A percentile compares a stretch with the other conserved stretches of the same genome.
These are phyloP conservation scores for Sphaerulina populicola DNA, from an alignment of 2,329 filamentous ascomycete species.

Conservation along the genomic window DNA sequence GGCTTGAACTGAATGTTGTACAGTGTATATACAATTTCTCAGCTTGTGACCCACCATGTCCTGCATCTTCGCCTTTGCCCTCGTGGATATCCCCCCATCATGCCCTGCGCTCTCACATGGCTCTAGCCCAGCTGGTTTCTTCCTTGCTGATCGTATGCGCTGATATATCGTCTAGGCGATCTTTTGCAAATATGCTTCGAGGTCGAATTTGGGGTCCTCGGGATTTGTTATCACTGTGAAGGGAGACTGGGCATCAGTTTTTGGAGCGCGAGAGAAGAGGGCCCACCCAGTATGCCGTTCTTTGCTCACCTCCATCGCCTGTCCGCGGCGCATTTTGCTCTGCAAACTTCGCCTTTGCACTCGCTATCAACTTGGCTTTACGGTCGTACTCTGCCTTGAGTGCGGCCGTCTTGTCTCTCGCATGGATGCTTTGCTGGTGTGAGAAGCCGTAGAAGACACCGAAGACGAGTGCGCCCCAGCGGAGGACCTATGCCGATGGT, in stretches of 20 bases:
- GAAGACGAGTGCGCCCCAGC: constrained; percentile 86
- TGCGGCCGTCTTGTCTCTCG: constrained; percentile 60
- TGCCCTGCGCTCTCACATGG: background rate
- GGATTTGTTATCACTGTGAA: constrained; percentile 62
- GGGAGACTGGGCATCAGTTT: constrained; percentile 6
- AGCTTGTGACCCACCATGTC: background rate
- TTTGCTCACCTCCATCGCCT: constrained; percentile 29
- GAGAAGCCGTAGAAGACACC: constrained; percentile 93
- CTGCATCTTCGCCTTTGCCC: background rate
- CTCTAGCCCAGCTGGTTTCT: background rate
- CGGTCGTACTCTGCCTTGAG: constrained; percentile 77
- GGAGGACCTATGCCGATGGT: constrained; percentile 63
- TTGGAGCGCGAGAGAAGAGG: background rate
- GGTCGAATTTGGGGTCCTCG: constrained; percentile 81
- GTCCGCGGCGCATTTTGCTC: constrained; percentile 59
- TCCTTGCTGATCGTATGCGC: background rate
- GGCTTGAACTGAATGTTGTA: constrained; percentile 2
- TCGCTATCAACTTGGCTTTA: constrained; percentile 82
- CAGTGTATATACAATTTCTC: constrained; percentile 7
- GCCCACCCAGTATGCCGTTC: background rate
- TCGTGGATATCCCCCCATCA: background rate
- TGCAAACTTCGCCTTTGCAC: constrained; percentile 84
- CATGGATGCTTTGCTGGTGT: constrained; percentile 75
- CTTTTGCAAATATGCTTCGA: constrained; percentile 68
- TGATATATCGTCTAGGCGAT: constrained; percentile 39